Percentiles rank a stretch among this genome's conserved stretches.
These are phyloP conservation scores for Xylaria intraflava DNA, from an alignment of 495 filamentous ascomycete genomes.

Conservation along the genomic window DNA sequence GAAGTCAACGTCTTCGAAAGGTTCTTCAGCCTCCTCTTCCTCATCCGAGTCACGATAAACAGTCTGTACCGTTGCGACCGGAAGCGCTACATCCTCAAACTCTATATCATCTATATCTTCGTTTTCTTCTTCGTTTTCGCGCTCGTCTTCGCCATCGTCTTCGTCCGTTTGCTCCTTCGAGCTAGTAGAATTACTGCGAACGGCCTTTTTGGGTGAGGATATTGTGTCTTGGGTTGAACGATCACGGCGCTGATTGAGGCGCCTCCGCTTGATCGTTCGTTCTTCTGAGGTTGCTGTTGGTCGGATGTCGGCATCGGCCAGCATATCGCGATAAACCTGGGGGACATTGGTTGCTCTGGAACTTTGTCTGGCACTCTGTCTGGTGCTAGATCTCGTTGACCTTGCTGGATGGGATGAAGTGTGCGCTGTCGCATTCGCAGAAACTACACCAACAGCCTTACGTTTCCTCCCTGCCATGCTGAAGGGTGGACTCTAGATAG, in stretches of 20 bases:
- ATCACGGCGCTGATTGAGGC: conserved; percentile 32
- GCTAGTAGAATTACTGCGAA: neutral
- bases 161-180: conserved; percentile 13
- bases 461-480: conserved; percentile 26
- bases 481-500: neutral
- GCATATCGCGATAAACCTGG: conserved; percentile 60
- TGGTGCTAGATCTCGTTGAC: conserved; percentile 14
- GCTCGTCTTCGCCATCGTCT: conserved; percentile 21
- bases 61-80: conserved; percentile 17
- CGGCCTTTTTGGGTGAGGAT: conserved; percentile 8
- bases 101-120: conserved; percentile 31
- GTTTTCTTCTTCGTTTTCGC: conserved; percentile 22
- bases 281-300: conserved; percentile 20
- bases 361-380: conserved; percentile 12
- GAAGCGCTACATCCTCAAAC: conserved; percentile 28
- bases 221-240: neutral
- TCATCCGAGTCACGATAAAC: conserved; percentile 24
- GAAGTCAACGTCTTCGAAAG: conserved; percentile 32
- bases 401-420: neutral
- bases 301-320: conserved; percentile 52
- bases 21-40: conserved; percentile 24
- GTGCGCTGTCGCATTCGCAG: conserved; percentile 12
- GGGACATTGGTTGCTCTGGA: too few species aligned
- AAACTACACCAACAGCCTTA: conserved; percentile 8
- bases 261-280: conserved; percentile 35